A percentile compares a stretch with the other conserved stretches of the same genome.
phyloP scores from a whole-genome alignment of 768 basidiomycete genomes.

The Kwoniella sp. region DNA sequence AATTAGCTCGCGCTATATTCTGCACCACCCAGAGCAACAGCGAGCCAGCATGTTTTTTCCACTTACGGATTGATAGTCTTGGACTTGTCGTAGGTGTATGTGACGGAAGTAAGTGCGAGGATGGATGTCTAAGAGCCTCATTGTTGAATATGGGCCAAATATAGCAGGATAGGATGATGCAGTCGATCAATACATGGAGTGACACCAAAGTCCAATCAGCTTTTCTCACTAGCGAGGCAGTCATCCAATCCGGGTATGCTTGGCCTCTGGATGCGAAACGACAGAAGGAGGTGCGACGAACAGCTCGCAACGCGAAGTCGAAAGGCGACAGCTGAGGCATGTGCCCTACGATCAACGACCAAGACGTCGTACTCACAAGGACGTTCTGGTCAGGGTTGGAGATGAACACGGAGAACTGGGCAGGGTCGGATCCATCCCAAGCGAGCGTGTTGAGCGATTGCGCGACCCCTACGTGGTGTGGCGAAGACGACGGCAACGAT shows the following conservation, averaged over 20 bases:
- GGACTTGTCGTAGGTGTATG: constrained; percentile 23
- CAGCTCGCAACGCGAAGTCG: too few relatives aligned
- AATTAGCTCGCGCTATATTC: too few relatives aligned
- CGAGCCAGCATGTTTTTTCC: background rate
- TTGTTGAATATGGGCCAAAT: too few relatives aligned
- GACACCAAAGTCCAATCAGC: background rate
- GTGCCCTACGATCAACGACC: too few relatives aligned
- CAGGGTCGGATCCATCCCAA: constrained; percentile 42
- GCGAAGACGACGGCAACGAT: too few relatives aligned
- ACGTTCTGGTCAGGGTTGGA: constrained; percentile 33
- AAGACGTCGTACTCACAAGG: constrained; percentile 43
- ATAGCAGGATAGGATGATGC: too few relatives aligned
- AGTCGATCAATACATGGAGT: background rate
- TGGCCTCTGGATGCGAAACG: too few relatives aligned
- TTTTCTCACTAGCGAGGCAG: background rate
- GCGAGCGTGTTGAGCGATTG: constrained; percentile 46
- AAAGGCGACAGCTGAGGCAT: too few relatives aligned
- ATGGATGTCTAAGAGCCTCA: constrained; percentile 34
- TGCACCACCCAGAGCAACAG: too few relatives aligned
- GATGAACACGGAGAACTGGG: constrained; percentile 51
- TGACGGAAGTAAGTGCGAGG: constrained; percentile 31
- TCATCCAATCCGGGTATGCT: too few relatives aligned
- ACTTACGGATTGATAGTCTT: constrained; percentile 51
- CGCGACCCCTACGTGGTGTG: constrained; percentile 41
- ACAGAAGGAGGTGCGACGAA: too few relatives aligned